Evolutionary conservation across 192 early-diverging fungal genomes (phyloP).

Genomic region (Gamsiella multidivaricata): DNA sequence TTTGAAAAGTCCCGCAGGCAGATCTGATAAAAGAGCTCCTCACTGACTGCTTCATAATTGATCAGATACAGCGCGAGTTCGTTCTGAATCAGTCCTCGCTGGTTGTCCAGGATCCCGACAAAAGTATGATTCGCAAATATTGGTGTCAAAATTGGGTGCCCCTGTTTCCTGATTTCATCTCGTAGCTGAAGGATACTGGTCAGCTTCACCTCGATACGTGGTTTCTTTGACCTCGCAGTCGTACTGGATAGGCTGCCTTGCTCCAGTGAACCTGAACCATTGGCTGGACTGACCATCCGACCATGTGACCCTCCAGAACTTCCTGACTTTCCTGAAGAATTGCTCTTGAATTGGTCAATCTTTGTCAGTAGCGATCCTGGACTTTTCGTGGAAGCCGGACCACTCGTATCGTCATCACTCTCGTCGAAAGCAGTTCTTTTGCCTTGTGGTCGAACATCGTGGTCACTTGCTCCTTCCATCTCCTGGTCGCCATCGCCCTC

Average conservation of each 20-base stretch:
- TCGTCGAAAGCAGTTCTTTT: conserved; percentile 4
- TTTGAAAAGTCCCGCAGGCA: conserved; percentile 86
- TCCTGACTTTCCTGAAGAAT: neutral
- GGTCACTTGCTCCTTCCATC: conserved; percentile 1
- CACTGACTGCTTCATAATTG: conserved; percentile 81
- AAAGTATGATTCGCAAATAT: conserved; percentile 86
- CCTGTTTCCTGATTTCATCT: conserved; percentile 71
- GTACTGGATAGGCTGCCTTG: neutral
- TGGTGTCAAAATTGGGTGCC: conserved; percentile 78
- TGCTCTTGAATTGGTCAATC: conserved; percentile 30
- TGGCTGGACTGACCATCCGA: neutral
- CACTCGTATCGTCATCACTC: neutral
- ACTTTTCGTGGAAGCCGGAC: neutral
- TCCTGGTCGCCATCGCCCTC: conserved; percentile 23
- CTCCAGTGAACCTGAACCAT: neutral
- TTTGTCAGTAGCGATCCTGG: conserved; percentile 21
- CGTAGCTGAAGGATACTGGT: conserved; percentile 84
- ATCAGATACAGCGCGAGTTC: conserved; percentile 87
- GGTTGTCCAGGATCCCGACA: conserved; percentile 89
- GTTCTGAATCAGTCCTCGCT: conserved; percentile 84
- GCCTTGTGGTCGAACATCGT: neutral
- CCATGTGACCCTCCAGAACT: neutral
- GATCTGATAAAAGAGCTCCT: conserved; percentile 92
- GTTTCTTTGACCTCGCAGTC: conserved; percentile 20
- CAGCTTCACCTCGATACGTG: conserved; percentile 79